phyloP scores from a whole-genome alignment of 179 eudicot genomes.

The Patellifolia procumbens region DNA sequence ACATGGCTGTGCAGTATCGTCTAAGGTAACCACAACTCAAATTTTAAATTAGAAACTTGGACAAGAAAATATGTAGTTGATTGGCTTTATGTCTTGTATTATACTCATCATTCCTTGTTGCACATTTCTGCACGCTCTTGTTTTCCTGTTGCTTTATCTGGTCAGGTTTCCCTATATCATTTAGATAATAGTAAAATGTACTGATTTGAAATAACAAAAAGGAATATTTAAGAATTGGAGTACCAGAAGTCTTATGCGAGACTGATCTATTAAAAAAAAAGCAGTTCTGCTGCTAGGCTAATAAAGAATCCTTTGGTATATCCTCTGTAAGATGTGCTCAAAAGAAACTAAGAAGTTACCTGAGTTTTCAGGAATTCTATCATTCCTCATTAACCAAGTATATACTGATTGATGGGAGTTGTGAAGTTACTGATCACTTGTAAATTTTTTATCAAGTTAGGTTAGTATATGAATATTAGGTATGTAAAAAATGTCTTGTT shows the following conservation, averaged over 20 bases:
- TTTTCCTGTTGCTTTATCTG: not conserved
- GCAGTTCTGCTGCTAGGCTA: not conserved
- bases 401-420: not conserved
- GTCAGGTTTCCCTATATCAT: not conserved
- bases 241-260: not conserved
- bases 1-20: constrained; percentile 37
- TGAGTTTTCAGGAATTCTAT: not conserved
- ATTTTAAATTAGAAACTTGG: not conserved
- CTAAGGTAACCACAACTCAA: constrained; percentile 52
- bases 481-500: not conserved
- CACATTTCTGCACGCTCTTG: not conserved
- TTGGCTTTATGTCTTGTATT: not conserved
- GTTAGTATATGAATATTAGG: not conserved
- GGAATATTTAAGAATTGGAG: not conserved
- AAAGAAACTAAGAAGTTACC: not conserved
- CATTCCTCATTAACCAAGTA: not conserved
- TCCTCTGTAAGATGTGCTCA: not conserved
- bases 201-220: not conserved
- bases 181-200: not conserved
- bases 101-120: not conserved
- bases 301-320: not conserved
- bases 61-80: not conserved
- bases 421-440: not conserved
- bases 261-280: not conserved
- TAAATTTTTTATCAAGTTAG: not conserved